Conservation (phyloP, 2,329 filamentous ascomycete species). For the Periconia macrospinosa region DNA sequence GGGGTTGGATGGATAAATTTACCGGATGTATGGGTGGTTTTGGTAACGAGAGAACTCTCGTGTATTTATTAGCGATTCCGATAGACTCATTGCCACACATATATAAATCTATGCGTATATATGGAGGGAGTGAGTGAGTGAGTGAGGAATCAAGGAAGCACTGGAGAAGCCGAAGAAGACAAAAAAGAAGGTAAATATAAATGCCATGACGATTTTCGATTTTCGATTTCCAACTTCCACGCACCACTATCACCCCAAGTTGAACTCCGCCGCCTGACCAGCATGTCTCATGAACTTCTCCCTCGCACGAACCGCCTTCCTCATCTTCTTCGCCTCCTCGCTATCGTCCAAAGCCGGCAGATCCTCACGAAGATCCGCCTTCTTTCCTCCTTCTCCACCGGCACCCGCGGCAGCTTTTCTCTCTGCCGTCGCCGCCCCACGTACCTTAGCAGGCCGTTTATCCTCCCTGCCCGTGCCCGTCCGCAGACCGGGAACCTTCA, state of each 20-base stretch:
- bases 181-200: not conserved
- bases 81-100: no score
- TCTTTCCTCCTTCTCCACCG: slow-evolving; percentile 8
- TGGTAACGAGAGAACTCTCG: no score
- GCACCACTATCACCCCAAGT: slow-evolving; percentile 57
- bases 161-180: no score
- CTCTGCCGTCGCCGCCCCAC: slow-evolving; percentile 29
- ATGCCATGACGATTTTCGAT: not conserved
- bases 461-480: slow-evolving; percentile 45
- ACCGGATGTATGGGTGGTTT: no score
- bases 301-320: slow-evolving; percentile 55
- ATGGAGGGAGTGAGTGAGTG: no score
- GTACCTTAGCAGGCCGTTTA: slow-evolving; percentile 44
- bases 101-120: no score
- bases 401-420: slow-evolving; percentile 40
- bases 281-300: slow-evolving; percentile 54
- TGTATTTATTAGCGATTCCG: no score
- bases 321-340: slow-evolving; percentile 64
- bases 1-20: no score
- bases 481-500: slow-evolving; percentile 58
- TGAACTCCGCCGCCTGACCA: slow-evolving; percentile 66
- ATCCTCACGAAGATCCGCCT: slow-evolving; percentile 32
- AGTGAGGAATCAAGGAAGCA: no score
- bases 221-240: not conserved
- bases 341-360: slow-evolving; percentile 49